Base-by-base conservation (phyloP, 352 stramenopile genomes). In the Globisporangium solare region DNA sequence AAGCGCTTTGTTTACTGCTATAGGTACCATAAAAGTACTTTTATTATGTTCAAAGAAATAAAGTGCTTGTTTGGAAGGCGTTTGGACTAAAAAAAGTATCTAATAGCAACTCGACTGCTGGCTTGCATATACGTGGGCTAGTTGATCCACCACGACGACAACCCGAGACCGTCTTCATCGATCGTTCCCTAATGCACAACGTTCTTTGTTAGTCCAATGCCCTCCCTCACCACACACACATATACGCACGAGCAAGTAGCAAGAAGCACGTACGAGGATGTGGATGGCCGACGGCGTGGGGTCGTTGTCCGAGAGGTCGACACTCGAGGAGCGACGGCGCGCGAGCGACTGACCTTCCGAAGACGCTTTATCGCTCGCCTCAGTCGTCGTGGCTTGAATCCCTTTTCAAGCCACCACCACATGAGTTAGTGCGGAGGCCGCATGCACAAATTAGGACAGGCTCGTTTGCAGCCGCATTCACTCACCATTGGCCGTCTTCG, bases 311-410 rank as follows among this genome's bases (percentile, higher is more conserved):
- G 84, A 92, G 35, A 94, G 74, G 57, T 94, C 84, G 24, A 94
- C 84, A 57, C 84, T 94, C 10, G 84, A 90, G 21, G 81, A 92
- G 64, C 84, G 79, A 49, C 80, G 72, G 41, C 81, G 82, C 24
- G 83, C 71, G 39, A 89, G 60, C 20, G 73, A 84, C 56, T 89
- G 74, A n/a, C 76, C 73, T 11, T 60, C 63, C 3, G 65, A 53
- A 11, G 58, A 62, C 0, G 66, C 65, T 47, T 87, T 89, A 56
- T 92, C 82, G 22, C 68, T 86, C n/a, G 84, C 80, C 50, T 94
- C 84, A 15, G 81, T 92, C 27, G 83, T 90, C 51, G 83, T 93
- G 32, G 84, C 84, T 63, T 94, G 84, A 47, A 94, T 94, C 41
- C 84, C 76, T 35, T 35, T 35, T 11, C 3, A 35, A 35, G 27